Base-by-base conservation (phyloP, 2,329 filamentous ascomycete genomes). In the Fusarium sulawesiense region DNA sequence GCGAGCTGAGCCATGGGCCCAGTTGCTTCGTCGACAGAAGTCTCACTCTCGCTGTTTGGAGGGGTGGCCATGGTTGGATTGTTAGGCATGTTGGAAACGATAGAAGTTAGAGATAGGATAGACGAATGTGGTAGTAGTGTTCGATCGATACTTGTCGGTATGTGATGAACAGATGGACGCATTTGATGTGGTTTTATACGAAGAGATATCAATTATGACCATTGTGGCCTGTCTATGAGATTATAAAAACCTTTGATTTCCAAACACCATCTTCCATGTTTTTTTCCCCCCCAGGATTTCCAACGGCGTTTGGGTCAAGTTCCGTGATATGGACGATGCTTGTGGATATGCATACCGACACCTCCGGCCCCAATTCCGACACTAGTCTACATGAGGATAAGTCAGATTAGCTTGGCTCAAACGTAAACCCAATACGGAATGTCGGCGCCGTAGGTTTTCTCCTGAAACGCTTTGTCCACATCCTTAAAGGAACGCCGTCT, bases 391-490 rank as follows among this genome's bases (percentile, higher is more conserved):
- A 4, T 11, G 4, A 29, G 27, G 27, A 29, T 29, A 29, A 29
- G 27, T 29, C 7, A 3, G n/a, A 20, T 9, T 62, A 40, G 21
- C 50, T 18, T 18, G 0, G 32, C 2, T 1, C 7, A 16, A 3
- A 0, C 0, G 67, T 71, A 71, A 21, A 27, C 71, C 48, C 3
- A 7, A 53, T 42, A 4, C 2, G 57, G 71, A n/a, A 73, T 45
- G 29, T 73, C 71, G 71, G 71, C 57, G 34, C 71, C 71, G 71
- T 60, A 23, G 6, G 2, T 7, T 37, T n/a, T 18, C 7, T 11
- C 50, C 16, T 7, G 18, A 18, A 13, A 48, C 23, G 12, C 25
- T 23, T 55, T n/a, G 3, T 46, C 18, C 14, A 8, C 34, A 13
- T 13, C 25, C 30, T 45, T 64, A 18, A 64, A 25, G 34, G 23